Percentiles rank a stretch among this genome's conserved stretches.
phyloP scores from a whole-genome alignment of 1,284 basidiomycete species.

The Cryptococcus floricola region DNA sequence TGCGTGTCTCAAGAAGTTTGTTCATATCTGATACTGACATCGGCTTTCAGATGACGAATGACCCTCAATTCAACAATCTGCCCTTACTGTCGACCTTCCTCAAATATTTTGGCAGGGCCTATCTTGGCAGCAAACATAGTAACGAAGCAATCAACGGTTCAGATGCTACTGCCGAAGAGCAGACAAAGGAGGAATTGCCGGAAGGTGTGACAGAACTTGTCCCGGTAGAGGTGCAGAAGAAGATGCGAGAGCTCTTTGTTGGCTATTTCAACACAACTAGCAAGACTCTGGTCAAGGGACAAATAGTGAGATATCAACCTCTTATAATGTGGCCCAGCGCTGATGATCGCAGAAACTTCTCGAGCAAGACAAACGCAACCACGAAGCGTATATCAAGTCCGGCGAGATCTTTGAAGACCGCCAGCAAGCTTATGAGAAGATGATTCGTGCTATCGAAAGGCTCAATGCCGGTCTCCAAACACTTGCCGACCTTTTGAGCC shows the following conservation, averaged over 20 bases:
- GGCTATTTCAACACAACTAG: slow-evolving; percentile 87
- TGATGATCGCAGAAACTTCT: slow-evolving; percentile 67
- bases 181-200: slow-evolving; percentile 17
- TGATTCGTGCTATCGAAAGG: slow-evolving; percentile 92
- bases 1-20: slow-evolving; percentile 47
- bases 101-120: slow-evolving; percentile 75
- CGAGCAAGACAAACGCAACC: slow-evolving; percentile 93
- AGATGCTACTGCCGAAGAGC: neutral
- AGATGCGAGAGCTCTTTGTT: slow-evolving; percentile 88
- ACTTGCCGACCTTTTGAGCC: slow-evolving; percentile 79
- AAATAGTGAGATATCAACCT: slow-evolving; percentile 61
- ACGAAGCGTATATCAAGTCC: slow-evolving; percentile 97
- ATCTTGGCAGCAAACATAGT: slow-evolving; percentile 62
- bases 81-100: slow-evolving; percentile 79
- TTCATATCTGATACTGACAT: neutral
- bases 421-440: slow-evolving; percentile 96
- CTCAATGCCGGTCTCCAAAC: slow-evolving; percentile 79
- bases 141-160: slow-evolving; percentile 1
- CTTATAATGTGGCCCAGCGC: neutral
- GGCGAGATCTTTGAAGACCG: slow-evolving; percentile 99
- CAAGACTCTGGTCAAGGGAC: slow-evolving; percentile 86
- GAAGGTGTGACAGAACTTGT: slow-evolving; percentile 68
- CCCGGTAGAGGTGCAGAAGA: slow-evolving; percentile 74
- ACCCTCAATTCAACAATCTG: slow-evolving; percentile 76
- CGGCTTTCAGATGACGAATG: slow-evolving; percentile 67